A percentile compares a stretch with the other conserved stretches of the same genome.
These are phyloP conservation scores for Daldinia loculata DNA, from an alignment of 495 filamentous ascomycete genomes.

Conservation along the genomic window DNA sequence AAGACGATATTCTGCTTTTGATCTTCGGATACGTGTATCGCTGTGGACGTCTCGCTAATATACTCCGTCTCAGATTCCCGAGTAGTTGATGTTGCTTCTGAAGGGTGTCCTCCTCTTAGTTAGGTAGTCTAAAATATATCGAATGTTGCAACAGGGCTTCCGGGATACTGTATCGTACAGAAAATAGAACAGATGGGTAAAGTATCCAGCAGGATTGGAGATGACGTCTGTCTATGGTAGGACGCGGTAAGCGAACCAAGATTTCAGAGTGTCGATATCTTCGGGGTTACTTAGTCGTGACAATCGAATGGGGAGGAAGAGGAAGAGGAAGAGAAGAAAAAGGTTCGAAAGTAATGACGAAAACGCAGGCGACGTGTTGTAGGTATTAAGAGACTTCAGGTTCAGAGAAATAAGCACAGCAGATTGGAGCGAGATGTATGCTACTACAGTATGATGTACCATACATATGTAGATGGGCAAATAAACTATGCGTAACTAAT, in stretches of 20 bases:
- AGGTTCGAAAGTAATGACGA: constrained; percentile 37
- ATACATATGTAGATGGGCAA: constrained; percentile 36
- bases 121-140: background rate
- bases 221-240: constrained; percentile 22
- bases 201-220: constrained; percentile 2
- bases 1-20: constrained; percentile 18
- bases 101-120: background rate
- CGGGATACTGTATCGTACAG: background rate
- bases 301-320: constrained; percentile 29
- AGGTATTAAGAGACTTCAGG: constrained; percentile 35
- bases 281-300: constrained; percentile 26
- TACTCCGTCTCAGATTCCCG: constrained; percentile 12
- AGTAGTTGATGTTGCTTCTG: constrained; percentile 2
- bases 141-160: background rate
- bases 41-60: constrained; percentile 22
- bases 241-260: constrained; percentile 26
- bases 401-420: constrained; percentile 40
- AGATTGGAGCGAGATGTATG: constrained; percentile 42
- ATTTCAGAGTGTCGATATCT: constrained; percentile 19
- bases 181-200: constrained; percentile 14
- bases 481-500: constrained; percentile 35
- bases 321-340: constrained; percentile 26
- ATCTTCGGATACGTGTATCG: constrained; percentile 20
- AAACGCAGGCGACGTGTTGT: constrained; percentile 39
- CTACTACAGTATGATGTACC: constrained; percentile 36